Evolutionary conservation across 2,329 filamentous ascomycete species (phyloP), one percentile per base, ranked within the genome.

Genomic region (Colletotrichum zoysiae): DNA sequence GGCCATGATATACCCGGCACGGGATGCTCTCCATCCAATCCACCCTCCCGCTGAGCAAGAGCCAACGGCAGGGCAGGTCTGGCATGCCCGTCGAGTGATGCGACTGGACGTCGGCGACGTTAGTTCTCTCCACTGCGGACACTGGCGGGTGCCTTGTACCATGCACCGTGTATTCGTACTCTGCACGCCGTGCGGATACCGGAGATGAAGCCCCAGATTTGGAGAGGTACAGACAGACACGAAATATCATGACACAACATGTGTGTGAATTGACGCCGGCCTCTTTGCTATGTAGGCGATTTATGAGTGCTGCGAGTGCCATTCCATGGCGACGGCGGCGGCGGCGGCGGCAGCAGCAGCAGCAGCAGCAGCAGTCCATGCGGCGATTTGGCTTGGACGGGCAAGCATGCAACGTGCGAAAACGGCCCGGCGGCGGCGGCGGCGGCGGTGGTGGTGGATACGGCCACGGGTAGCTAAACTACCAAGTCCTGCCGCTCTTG

Each of bases 1-100:
- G 65, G 70, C 55, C 70, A 56, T 65, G 70, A 30, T 38, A 50
- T 42, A 61, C 16, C 53, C 48, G 30, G 61, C 44, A 44, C 65
- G 70, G 65, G 70, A 72, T 64, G 53, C 35, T 5, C 70, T 61
- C 70, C 70, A 72, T 65, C 59, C 59, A 72, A 72, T 60, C 65
- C 70, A 72, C 70, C 44, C 35, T 71, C 51, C 70, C 70, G 40
- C 50, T 20, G 56, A 69, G 55, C 70, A 66, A 65, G 55, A 70
- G 55, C 65, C 66, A 72, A 69, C 66, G 70, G 61, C 60, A 64
- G 59, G 30, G 59, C 48, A 44, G 18, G 42, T 7, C 42, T 40
- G n/a, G 40, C 11, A 38, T 9, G 65, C 48, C 60, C 42, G 65
- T 71, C 65, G 59, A 71, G 59, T 59, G 58, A 63, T 70, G 66